phyloP scores from a whole-genome alignment of 768 basidiomycete genomes.

The Boletus reticulatus region DNA sequence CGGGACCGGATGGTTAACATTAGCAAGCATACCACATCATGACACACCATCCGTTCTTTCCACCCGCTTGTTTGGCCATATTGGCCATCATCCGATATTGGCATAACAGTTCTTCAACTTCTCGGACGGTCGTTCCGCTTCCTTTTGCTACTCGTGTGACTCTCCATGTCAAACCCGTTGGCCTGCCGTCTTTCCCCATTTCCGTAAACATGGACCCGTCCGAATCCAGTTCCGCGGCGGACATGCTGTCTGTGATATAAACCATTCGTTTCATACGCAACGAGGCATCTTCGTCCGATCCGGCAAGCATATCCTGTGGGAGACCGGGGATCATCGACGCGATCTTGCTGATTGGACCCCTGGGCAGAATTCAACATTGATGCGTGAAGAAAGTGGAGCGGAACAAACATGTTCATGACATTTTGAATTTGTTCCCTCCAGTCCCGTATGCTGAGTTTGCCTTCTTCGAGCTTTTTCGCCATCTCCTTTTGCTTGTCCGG shows the following conservation, averaged over 20 bases:
- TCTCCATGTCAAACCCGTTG: conserved; percentile 84
- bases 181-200: conserved; percentile 77
- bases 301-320: conserved; percentile 86
- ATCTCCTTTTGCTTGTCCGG: conserved; percentile 98
- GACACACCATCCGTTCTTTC: conserved; percentile 88
- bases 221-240: conserved; percentile 87
- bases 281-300: conserved; percentile 91
- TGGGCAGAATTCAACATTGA: conserved; percentile 30
- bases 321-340: conserved; percentile 99
- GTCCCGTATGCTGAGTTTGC: conserved; percentile 94
- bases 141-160: conserved; percentile 89
- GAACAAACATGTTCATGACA: conserved; percentile 93
- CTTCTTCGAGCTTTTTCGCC: conserved; percentile 96
- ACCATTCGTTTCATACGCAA: conserved; percentile 95
- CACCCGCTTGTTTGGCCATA: conserved; percentile 97
- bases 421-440: conserved; percentile 98
- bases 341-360: conserved; percentile 99
- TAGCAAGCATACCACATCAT: neutral
- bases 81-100: conserved; percentile 99
- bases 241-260: conserved; percentile 99
- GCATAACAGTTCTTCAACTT: conserved; percentile 96
- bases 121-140: conserved; percentile 90
- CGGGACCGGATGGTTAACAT: conserved; percentile 2
- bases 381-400: conserved; percentile 1
- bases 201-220: conserved; percentile 93